Evolutionary conservation across 2,329 filamentous ascomycete species (phyloP), one percentile per base, ranked within the genome.

Genomic region (Beauveria sp.): DNA sequence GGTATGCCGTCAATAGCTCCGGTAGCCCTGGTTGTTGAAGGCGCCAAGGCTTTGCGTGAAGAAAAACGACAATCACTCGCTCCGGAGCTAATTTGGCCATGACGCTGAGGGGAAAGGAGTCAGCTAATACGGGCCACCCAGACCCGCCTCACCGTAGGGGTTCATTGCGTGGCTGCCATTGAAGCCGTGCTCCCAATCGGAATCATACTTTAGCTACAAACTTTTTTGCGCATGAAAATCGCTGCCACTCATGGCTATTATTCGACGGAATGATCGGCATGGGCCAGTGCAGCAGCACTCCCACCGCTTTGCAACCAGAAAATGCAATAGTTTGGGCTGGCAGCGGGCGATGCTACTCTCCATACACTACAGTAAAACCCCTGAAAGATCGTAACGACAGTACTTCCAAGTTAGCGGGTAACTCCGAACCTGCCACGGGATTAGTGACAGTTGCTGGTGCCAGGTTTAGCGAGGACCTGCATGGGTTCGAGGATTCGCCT

Each of bases 81-180:
- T 14, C 14, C 10, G 45, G 31, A 18, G 16, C 3, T 9, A 16
- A 26, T 22, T 16, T 50, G 12, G 34, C 16, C 43, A 42, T 50
- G 34, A 20, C 12, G 20, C 28, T n/a, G 18, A 38, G 34, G 34
- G 12, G 34, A 38, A 14, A 38, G 8, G 8, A 34, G 26, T 34
- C 28, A 50, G 26, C 7, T 10, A 49, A n/a, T 12, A 48, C n/a
- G 22, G 42, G 42, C 43, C 54, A 48, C 18, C 16, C 2, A 22
- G 54, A 38, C 34, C 57, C 48, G 57, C 57, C 48, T 45, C 57
- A 60, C 48, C 57, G 57, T 38, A 59, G 20, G 7, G 12, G 9
- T 16, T 22, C 42, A 20, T 50, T 50, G 3, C 22, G 48, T 51
- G 48, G 38, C 57, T 43, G 38, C 57, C 38, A 52, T 48, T 59